Evolutionary conservation across 208 protist species (phyloP).

Genomic region (Trypanosoma lewisi): DNA sequence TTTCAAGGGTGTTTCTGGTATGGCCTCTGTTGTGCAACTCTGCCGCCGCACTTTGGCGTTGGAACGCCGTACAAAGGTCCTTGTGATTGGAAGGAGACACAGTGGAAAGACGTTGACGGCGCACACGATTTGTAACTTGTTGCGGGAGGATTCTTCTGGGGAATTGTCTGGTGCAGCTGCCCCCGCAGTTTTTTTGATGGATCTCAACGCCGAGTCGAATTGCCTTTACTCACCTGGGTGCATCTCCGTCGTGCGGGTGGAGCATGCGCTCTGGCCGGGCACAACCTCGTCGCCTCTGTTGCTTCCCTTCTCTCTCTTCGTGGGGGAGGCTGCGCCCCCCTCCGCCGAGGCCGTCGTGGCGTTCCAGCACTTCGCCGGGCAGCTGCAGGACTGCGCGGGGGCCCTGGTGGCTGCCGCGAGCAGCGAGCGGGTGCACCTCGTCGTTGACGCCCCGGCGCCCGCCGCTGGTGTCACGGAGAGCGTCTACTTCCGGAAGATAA

Average conservation of each 20-base stretch:
- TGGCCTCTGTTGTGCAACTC: slow-evolving; percentile 56
- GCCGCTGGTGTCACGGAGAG: slow-evolving; percentile 46
- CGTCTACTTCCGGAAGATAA: slow-evolving; percentile 71
- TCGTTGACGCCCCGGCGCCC: slow-evolving; percentile 75
- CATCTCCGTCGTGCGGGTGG: slow-evolving; percentile 29
- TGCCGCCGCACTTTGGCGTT: slow-evolving; percentile 46
- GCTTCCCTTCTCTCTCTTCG: slow-evolving; percentile 59
- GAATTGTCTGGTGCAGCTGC: slow-evolving; percentile 16
- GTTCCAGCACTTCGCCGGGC: slow-evolving; percentile 59
- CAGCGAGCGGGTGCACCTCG: slow-evolving; percentile 32
- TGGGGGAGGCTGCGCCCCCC: slow-evolving; percentile 43
- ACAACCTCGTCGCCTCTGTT: slow-evolving; percentile 37
- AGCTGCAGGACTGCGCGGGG: slow-evolving; percentile 57
- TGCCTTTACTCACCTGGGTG: slow-evolving; percentile 66
- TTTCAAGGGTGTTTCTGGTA: slow-evolving; percentile 28
- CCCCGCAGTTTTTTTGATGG: slow-evolving; percentile 37
- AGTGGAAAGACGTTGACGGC: slow-evolving; percentile 67
- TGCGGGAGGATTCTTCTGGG: slow-evolving; percentile 32
- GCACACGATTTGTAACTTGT: slow-evolving; percentile 74
- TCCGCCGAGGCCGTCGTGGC: slow-evolving; percentile 30
- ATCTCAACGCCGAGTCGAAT: slow-evolving; percentile 79
- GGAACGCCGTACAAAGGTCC: slow-evolving; percentile 34
- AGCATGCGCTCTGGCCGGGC: slow-evolving; percentile 45
- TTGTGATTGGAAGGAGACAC: slow-evolving; percentile 57
- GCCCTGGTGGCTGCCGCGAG: slow-evolving; percentile 25